Evolutionary conservation across 1,284 basidiomycete genomes (phyloP), one percentile per base, ranked within the genome.

Genomic region (Dichomitus squalens): DNA sequence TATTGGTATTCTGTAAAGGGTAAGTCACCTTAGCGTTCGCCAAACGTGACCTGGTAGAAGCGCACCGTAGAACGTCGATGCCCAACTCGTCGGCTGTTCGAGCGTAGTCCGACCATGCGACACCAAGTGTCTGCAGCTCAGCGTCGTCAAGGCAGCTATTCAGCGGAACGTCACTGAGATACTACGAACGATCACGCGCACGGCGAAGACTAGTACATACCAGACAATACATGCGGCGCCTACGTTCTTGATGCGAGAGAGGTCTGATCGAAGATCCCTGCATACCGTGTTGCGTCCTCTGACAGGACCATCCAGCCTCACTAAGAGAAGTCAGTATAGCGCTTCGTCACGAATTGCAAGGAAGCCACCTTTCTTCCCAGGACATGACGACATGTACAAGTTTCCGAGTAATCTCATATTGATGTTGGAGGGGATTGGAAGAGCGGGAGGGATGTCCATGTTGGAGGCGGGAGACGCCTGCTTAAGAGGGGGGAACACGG

Each of bases 341-440:
- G 34, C 7, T 8, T 27, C 16, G 16, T 46, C 36, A 29, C 20
- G 27, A 23, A 34, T 48, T 31, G 8, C 40, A 33, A 56, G 8
- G 41, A 36, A 57, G 68, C 12, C 27, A 87, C 88, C 85, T 79
- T 98, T 95, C 75, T 98, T 99, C 7, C 96, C 96, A 0, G 96
- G 96, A 75, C 96, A 98, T 6, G 93, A 96, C 2, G 92, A 95
- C 29, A 99, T 75, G 46, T 92, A 82, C 34, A 99, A 72, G 72
- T 98, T 98, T n/a, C 96, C 96, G 1, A 98, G 72, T 35, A 65
- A 23, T 75, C 71, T 27, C 61, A 67, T 20, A 58, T 61, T 49
- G 52, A 48, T 48, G n/a, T 47, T 12, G 3, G 55, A 25, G 1
- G 56, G 59, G 8, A 61, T 25, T 35, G 59, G 25, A 40, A 59